These are phyloP conservation scores for Trametes meyenii DNA, from an alignment of 768 basidiomycete genomes.

Conservation along the genomic window DNA sequence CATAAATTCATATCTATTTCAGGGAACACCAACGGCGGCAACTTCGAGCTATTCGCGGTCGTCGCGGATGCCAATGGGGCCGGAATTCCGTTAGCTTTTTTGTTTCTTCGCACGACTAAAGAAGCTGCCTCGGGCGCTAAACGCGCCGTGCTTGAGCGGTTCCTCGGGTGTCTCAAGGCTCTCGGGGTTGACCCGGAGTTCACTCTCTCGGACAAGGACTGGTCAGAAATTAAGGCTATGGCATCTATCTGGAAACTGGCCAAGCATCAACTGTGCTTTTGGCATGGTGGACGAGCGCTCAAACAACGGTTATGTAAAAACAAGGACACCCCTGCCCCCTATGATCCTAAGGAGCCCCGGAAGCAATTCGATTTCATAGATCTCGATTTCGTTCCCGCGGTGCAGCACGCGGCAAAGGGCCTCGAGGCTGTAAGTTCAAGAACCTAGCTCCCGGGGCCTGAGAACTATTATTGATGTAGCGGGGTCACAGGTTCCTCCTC, in stretches of 20 bases:
- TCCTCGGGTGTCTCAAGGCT: slow-evolving; percentile 31
- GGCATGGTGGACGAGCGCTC: no score
- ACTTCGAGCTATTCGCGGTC: slow-evolving; percentile 38
- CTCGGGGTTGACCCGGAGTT: slow-evolving; percentile 31
- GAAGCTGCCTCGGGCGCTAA: slow-evolving; percentile 30
- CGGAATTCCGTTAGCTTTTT: slow-evolving; percentile 38
- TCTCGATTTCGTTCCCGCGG: not conserved
- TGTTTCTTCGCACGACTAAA: slow-evolving; percentile 22
- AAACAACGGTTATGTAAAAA: not conserved
- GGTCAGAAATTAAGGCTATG: no score
- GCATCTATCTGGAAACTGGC: no score
- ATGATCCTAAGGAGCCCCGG: not conserved
- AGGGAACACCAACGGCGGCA: slow-evolving; percentile 39
- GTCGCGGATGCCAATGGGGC: slow-evolving; percentile 39
- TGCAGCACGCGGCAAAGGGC: not conserved
- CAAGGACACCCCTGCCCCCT: not conserved
- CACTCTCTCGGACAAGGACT: slow-evolving; percentile 39
- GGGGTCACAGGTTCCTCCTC: not conserved
- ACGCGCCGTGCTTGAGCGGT: slow-evolving; percentile 29
- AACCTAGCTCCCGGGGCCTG: not conserved
- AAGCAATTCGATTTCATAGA: not conserved
- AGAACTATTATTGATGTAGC: not conserved
- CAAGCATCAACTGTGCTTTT: no score
- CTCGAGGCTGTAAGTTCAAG: not conserved
- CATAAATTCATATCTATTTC: not conserved